Evolutionary conservation across 2,329 filamentous ascomycete species (phyloP), one percentile per base, ranked within the genome.

Genomic region (Chaetothyriales sp.): DNA sequence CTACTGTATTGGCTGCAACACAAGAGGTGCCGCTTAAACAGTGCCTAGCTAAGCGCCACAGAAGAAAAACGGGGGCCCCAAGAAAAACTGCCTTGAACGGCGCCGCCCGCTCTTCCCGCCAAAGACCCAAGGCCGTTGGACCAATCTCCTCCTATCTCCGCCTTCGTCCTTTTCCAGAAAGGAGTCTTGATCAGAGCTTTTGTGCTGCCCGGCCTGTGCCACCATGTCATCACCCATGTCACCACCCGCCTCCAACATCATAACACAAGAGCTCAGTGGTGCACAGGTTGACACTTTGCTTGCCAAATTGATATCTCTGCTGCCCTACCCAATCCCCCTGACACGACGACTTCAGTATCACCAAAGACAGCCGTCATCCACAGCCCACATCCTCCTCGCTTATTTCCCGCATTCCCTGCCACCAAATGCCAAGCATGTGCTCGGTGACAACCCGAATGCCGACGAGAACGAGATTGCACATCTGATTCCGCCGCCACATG

Each of bases 261-360:
- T 40, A 13, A 40, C 33, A 15, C 33, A 40, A 40, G 33, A 40
- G 10, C 33, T 40, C 13, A 40, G 33, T 40, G 33, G 13, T 4
- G 33, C 5, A 5, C 4, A 40, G 33, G 33, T 15, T 40, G 33
- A 40, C 33, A 13, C 10, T 10, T 40, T 40, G 33, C 33, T 40
- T 10, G 33, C 33, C 10, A 52, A 52, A 37, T 64, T 72, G 3
- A 54, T 60, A n/a, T 28, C 59, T 4, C 62, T 68, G 44, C 58
- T 72, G 6, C 70, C 70, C 1, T 61, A 66, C 51, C 67, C 68
- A 1, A 58, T 67, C 3, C 63, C 67, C 1, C 51, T 71, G 0
- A 54, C 67, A 18, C 64, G 69, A 7, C 63, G 69, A 33, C 65
- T 72, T 50, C 69, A 72, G 54, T 66, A 69, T 53, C 60, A 64